Evolutionary conservation across 116 monocot species (phyloP), one percentile per base, ranked within the genome.

Genomic region (Cymodocea nodosa): DNA sequence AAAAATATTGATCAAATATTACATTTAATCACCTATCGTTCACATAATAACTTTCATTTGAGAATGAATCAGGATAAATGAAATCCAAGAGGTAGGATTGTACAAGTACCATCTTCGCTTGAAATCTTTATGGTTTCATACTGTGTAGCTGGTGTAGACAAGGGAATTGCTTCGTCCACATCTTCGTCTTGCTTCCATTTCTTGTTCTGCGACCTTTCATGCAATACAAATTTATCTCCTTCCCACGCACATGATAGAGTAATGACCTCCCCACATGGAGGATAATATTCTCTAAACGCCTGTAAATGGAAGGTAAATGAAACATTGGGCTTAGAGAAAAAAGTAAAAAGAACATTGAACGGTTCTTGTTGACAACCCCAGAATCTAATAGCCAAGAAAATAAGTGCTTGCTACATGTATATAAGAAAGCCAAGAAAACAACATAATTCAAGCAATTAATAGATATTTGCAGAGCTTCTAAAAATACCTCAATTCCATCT

Each of bases 221-320:
- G 54, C 73, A 95, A 78, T 20, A 95, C 76, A 87, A 83, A 95
- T 60, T 95, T 95, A 67, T 95, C 87, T 59, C 70, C 40, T 63
- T 87, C 59, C 90, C 95, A 95, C 4, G 68, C 58, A 59, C 91
- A 95, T 60, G 87, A 81, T 67, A 90, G 64, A 56, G 56, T 69
- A 15, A 80, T 57, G 53, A 62, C 39, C 62, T 81, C 78, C 30
- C 34, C 66, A 56, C 53, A 68, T 50, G 77, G 70, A 20, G 91
- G 83, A 72, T 80, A 67, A 69, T 85, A 95, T 24, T 95, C 95
- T 51, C 85, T 83, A 52, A 78, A 87, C 54, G 68, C 85, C 94
- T 95, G 72, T 56, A 69, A 2, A 18, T 54, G 18, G 11, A 4
- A 44, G 44, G 12, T 44, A 44, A 44, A 66, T 12, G 62, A 23